Percentiles rank a stretch among this genome's conserved stretches.
These are phyloP conservation scores for Lupinus albus DNA, from an alignment of 306 rosid species.

Conservation along the genomic window DNA sequence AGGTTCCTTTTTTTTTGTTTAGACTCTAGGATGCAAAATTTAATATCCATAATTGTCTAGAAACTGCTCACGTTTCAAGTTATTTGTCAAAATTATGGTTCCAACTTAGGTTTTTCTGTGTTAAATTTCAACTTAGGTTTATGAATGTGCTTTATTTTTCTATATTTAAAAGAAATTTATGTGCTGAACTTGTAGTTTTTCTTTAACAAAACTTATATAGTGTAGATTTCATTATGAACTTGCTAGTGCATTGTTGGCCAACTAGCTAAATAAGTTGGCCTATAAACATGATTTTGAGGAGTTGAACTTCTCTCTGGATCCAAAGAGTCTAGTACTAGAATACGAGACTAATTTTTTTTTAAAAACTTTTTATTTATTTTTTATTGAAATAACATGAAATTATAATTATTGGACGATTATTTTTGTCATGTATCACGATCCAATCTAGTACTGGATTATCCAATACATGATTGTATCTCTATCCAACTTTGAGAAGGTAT, in stretches of 20 bases:
- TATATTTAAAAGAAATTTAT: no score
- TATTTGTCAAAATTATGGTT: slow-evolving; percentile 1
- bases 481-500: slow-evolving; percentile 6
- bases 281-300: slow-evolving; percentile 33
- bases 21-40: no score
- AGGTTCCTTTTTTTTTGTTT: no score
- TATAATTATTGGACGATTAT: no score
- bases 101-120: not conserved
- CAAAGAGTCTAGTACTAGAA: no score
- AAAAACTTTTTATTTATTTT: no score
- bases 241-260: slow-evolving; percentile 15
- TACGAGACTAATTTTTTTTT: no score
- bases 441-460: no score
- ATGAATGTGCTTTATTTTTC: not conserved
- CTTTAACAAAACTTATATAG: slow-evolving; percentile 14
- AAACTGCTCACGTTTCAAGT: not conserved
- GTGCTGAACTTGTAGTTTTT: not conserved
- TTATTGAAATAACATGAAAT: no score
- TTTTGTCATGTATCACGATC: no score
- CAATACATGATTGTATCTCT: no score
- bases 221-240: slow-evolving; percentile 1
- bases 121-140: not conserved
- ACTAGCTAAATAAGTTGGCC: slow-evolving; percentile 22
- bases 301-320: no score
- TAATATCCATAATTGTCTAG: not conserved